Conservation (phyloP, 2,329 filamentous ascomycete species). For the Pseudocercospora fijiensis region DNA sequence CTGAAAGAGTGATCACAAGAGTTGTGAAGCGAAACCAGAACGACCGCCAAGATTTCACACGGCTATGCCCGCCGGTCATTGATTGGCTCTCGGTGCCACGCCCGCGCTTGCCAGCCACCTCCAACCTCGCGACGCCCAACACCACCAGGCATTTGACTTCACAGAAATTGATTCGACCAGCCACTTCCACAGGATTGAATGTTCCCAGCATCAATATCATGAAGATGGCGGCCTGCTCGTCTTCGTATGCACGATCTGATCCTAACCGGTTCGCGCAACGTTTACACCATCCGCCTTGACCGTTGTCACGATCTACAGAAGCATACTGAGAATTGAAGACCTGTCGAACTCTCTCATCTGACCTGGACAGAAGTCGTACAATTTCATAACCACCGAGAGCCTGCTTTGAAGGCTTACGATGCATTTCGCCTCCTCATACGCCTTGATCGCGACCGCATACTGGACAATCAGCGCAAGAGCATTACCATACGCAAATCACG, state of each 20-base stretch:
- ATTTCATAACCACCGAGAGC: not conserved
- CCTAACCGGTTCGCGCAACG: slow-evolving; percentile 20
- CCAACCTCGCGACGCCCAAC: slow-evolving; percentile 14
- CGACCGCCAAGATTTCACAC: not conserved
- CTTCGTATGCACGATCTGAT: slow-evolving; percentile 6
- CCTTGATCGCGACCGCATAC: slow-evolving; percentile 26
- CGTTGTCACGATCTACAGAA: slow-evolving; percentile 2
- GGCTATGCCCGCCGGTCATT: not conserved
- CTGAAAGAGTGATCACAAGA: no score
- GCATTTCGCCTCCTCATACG: slow-evolving; percentile 16
- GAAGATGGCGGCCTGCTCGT: slow-evolving; percentile 5
- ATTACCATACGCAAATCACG: slow-evolving; percentile 29
- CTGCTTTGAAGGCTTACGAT: slow-evolving; percentile 14
- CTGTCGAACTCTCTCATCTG: not conserved
- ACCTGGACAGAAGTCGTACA: not conserved
- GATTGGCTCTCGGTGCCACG: not conserved
- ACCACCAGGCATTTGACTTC: slow-evolving; percentile 6
- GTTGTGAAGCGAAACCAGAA: not conserved
- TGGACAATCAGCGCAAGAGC: slow-evolving; percentile 29
- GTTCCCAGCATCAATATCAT: slow-evolving; percentile 8
- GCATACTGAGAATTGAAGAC: not conserved
- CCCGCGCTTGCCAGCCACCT: not conserved
- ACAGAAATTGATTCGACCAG: slow-evolving; percentile 9
- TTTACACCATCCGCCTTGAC: slow-evolving; percentile 22
- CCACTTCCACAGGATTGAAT: slow-evolving; percentile 15